A percentile compares a stretch with the other conserved stretches of the same genome.
Conservation (phyloP, 805 yeast genomes). For the Kodamaea kakaduensis region DNA sequence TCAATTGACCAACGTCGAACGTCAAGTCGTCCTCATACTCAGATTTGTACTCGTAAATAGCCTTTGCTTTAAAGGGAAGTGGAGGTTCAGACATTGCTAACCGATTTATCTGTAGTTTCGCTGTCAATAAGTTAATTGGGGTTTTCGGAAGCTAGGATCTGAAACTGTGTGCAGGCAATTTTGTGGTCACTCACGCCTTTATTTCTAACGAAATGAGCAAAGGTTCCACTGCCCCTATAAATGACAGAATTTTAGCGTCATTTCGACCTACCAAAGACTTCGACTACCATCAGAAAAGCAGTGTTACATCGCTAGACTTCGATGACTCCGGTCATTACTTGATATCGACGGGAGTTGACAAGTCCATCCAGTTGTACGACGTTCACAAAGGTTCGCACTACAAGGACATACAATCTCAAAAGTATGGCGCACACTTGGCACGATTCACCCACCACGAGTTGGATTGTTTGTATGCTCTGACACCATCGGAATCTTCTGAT, state of each 20-base stretch:
- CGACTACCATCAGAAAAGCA: constrained; percentile 46
- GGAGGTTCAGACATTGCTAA: constrained; percentile 17
- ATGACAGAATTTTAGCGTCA: constrained; percentile 23
- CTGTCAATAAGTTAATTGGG: constrained; percentile 1
- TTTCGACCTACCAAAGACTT: constrained; percentile 46
- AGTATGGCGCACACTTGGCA: constrained; percentile 89
- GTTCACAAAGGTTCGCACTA: constrained; percentile 59
- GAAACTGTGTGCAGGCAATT: constrained; percentile 1
- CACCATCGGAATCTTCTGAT: constrained; percentile 36
- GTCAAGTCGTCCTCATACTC: constrained; percentile 77
- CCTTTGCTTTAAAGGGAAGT: constrained; percentile 64
- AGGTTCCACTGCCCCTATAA: constrained; percentile 24
- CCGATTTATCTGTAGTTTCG: no score
- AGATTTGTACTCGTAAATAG: constrained; percentile 59
- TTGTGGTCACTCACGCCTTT: constrained; percentile 2
- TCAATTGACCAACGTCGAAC: constrained; percentile 62
- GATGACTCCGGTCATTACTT: constrained; percentile 81
- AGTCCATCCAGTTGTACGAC: constrained; percentile 81
- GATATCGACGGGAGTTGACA: constrained; percentile 75
- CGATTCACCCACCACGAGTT: constrained; percentile 71
- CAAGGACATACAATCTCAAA: constrained; percentile 74
- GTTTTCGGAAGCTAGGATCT: not conserved
- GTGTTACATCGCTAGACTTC: constrained; percentile 68
- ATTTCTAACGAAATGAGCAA: constrained; percentile 6
- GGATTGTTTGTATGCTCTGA: constrained; percentile 78